Evolutionary conservation across 345 rosid genomes (phyloP), one percentile per base, ranked within the genome.

Genomic region (Salix koriyanagi): DNA sequence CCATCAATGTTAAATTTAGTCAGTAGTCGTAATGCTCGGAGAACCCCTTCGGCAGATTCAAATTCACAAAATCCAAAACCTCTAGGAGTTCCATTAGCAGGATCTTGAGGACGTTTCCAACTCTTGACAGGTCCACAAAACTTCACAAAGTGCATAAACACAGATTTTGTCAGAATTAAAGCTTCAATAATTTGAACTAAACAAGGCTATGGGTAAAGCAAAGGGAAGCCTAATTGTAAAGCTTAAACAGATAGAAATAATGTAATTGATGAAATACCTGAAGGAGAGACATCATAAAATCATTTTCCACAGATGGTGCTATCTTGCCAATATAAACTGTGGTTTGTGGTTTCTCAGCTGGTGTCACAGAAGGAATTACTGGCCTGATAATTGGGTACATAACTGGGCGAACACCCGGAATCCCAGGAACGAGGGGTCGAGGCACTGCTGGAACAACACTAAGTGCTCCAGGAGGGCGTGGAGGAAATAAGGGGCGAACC

Each of bases 321-420:
- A 96, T 96, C 91, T 93, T 93, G 88, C 98, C 98, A 81, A 96
- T 87, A 86, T 93, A 96, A 80, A 96, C 93, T 15, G 97, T 93
- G 62, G 97, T 93, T 83, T 93, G 98, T 50, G 98, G 98, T 85
- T 92, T 93, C 85, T 93, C 97, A 19, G 88, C 87, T 21, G 92
- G 93, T 39, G 96, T 82, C 46, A 85, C 83, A n/a, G 80, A 82
- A 66, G 98, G 91, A 82, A 90, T 71, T 74, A 82, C 86, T 79
- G 99, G 99, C 83, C 98, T 88, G 65, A 90, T 65, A 73, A 90
- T 65, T 36, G 91, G 91, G 67, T 92, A 87, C 74, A 89, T 80
- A 30, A 91, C 79, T 3, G 97, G 97, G 70, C 97, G 97, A 80
- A 86, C 89, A 76, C 91, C 97, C 23, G 91, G 88, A 82, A 90